Percentiles rank a stretch among this genome's conserved stretches.
Conservation (phyloP, 495 filamentous ascomycete genomes). For the Trichoderma erinaceum region DNA sequence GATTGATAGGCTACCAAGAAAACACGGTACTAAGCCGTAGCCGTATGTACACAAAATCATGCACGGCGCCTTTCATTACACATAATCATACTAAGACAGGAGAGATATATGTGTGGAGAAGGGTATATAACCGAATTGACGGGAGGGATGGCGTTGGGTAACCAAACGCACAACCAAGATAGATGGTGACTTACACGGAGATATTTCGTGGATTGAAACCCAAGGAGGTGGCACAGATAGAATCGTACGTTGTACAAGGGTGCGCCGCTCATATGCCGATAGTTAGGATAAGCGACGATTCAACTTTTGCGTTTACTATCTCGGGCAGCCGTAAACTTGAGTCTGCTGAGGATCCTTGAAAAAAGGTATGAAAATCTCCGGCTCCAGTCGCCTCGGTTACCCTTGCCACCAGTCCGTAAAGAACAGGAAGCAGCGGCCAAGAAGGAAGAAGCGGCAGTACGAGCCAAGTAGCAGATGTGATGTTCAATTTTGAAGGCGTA, state of each 20-base stretch:
- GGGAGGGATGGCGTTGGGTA: neutral
- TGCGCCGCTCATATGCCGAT: neutral
- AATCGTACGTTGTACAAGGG: neutral
- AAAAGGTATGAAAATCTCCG: neutral
- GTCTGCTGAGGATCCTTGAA: neutral
- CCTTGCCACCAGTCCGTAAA: neutral
- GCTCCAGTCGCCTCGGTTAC: neutral
- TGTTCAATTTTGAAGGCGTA: neutral
- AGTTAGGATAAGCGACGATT: constrained; percentile 4
- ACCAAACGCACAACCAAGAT: neutral
- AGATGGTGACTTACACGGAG: neutral
- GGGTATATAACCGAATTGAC: neutral
- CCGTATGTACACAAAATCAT: neutral
- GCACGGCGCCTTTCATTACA: constrained; percentile 3
- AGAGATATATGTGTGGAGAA: neutral
- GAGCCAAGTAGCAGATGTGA: neutral
- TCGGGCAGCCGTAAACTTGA: neutral
- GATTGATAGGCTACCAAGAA: neutral
- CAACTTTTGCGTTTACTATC: neutral
- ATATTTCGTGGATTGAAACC: neutral
- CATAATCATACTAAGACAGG: neutral
- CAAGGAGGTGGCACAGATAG: constrained; percentile 6
- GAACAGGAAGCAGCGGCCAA: neutral
- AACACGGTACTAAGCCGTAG: neutral
- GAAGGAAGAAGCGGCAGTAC: neutral